Conservation (phyloP, 2,329 filamentous ascomycete genomes). For the Alternaria sp. region DNA sequence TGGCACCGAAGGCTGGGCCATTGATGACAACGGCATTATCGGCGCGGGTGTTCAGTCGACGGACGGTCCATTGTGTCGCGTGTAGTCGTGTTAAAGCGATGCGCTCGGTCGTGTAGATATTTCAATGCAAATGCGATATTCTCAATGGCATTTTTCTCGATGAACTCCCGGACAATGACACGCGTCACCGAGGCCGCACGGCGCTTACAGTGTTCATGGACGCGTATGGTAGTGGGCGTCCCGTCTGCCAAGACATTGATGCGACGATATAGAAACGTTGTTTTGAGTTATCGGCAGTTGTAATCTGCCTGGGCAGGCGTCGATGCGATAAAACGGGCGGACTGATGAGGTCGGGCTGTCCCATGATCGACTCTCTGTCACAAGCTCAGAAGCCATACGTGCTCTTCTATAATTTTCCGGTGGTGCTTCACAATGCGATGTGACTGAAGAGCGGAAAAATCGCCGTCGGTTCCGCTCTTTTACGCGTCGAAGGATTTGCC, state of each 20-base stretch:
- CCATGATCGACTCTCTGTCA: neutral
- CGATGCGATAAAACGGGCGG: neutral
- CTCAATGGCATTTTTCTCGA: neutral
- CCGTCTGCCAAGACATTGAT: constrained; percentile 8
- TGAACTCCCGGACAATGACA: neutral
- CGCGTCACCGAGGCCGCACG: constrained; percentile 2
- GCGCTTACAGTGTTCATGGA: constrained; percentile 3
- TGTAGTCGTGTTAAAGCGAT: constrained; percentile 10
- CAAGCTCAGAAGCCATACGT: neutral
- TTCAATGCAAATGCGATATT: constrained; percentile 8
- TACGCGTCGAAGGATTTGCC: constrained; percentile 13
- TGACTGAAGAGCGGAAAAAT: constrained; percentile 5
- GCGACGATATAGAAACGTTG: constrained; percentile 7
- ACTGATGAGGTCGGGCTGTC: neutral
- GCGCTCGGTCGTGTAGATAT: constrained; percentile 10
- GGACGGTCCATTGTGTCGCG: constrained; percentile 41
- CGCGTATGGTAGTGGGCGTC: neutral
- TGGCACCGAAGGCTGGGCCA: constrained; percentile 43
- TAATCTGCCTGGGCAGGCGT: neutral
- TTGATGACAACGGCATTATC: constrained; percentile 39
- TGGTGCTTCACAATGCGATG: constrained; percentile 7
- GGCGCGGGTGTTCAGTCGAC: constrained; percentile 45
- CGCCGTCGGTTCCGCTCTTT: constrained; percentile 21
- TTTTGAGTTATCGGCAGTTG: constrained; percentile 12
- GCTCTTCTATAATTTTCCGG: constrained; percentile 1